Conservation (phyloP, 2,329 filamentous ascomycete species). For the Sphaceloma murrayae region DNA sequence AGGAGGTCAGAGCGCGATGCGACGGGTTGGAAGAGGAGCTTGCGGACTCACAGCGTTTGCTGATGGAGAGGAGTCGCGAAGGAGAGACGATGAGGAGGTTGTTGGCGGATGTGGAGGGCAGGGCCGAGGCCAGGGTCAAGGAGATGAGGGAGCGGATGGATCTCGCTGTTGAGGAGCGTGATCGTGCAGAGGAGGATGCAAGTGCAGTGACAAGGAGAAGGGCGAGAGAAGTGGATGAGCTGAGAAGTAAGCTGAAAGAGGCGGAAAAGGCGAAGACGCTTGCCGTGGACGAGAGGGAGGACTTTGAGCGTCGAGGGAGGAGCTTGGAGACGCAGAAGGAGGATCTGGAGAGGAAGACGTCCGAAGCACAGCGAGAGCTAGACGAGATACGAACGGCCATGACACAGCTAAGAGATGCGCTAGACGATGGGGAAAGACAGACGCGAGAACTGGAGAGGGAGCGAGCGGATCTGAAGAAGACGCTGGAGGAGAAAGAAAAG, state of each 20-base stretch:
- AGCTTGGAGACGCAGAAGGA: constrained; percentile 66
- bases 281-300: constrained; percentile 65
- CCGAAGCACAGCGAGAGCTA: constrained; percentile 61
- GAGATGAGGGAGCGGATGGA: constrained; percentile 88
- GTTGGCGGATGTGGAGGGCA: constrained; percentile 73
- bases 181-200: constrained; percentile 84
- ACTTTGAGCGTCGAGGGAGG: constrained; percentile 61
- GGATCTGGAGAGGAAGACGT: constrained; percentile 62
- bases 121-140: constrained; percentile 69
- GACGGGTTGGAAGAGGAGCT: constrained; percentile 90
- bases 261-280: constrained; percentile 67
- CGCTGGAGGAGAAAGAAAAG: constrained; percentile 67
- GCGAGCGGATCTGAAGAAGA: constrained; percentile 60
- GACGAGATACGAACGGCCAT: constrained; percentile 68
- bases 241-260: constrained; percentile 68
- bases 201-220: constrained; percentile 65
- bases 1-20: constrained; percentile 71
- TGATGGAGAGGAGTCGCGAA: constrained; percentile 81
- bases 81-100: constrained; percentile 89
- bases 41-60: constrained; percentile 72
- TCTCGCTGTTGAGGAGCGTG: constrained; percentile 82
- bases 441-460: constrained; percentile 76
- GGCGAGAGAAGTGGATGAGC: constrained; percentile 75
- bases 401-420: constrained; percentile 62
- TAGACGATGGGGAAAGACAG: constrained; percentile 82